phyloP scores from a whole-genome alignment of 2,329 filamentous ascomycete species.

The Colletotrichum orchidophilum region DNA sequence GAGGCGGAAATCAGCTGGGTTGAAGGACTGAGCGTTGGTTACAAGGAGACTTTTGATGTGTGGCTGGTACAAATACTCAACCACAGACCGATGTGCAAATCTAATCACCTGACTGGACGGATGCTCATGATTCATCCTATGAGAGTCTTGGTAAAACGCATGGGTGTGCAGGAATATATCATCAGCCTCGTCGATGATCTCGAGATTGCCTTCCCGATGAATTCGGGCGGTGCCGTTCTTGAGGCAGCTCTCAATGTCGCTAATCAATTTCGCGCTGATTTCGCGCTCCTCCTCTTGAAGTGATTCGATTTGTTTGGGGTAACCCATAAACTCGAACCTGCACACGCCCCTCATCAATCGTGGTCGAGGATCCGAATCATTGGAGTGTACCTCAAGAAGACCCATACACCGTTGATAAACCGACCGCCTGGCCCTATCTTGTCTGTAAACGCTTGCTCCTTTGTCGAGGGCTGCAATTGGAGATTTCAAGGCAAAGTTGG shows the following conservation, averaged over 20 bases:
- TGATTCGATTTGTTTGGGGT: not conserved
- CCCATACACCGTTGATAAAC: constrained; percentile 4
- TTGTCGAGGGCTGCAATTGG: not conserved
- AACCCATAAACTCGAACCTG: too few relatives aligned
- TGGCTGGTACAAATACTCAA: not conserved
- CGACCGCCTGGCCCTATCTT: not conserved
- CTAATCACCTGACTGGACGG: not conserved
- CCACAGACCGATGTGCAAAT: not conserved
- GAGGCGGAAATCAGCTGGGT: not conserved
- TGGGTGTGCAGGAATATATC: not conserved
- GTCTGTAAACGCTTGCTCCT: not conserved
- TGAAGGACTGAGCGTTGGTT: not conserved
- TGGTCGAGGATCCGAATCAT: not conserved
- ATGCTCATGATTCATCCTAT: not conserved
- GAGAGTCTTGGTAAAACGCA: not conserved
- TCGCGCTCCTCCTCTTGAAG: not conserved
- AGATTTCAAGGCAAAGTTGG: not conserved
- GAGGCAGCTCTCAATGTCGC: not conserved
- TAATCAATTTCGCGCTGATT: not conserved
- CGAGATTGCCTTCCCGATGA: fast-evolving
- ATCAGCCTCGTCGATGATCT: not conserved
- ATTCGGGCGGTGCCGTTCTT: not conserved
- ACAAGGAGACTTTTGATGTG: not conserved
- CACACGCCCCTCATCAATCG: not conserved
- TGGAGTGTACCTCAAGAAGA: not conserved